Evolutionary conservation across 2,329 filamentous ascomycete species (phyloP).

Genomic region (Claviceps digitariae): DNA sequence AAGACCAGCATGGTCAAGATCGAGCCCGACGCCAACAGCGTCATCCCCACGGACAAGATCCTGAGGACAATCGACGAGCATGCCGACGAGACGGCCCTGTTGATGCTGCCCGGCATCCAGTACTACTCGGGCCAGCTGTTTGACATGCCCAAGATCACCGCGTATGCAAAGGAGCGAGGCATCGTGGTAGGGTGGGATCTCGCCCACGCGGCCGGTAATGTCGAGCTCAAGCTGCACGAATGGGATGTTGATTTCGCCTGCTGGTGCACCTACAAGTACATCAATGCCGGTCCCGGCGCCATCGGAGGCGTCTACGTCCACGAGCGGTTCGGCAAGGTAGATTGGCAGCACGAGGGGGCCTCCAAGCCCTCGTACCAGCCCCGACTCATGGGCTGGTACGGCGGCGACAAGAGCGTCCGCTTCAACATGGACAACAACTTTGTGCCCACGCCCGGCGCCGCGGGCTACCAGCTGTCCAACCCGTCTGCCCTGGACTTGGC

Average conservation of each 20-base stretch:
- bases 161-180: slow-evolving; percentile 55
- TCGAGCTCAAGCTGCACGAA: slow-evolving; percentile 64
- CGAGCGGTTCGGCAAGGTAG: slow-evolving; percentile 51
- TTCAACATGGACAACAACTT: slow-evolving; percentile 80
- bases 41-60: slow-evolving; percentile 58
- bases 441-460: slow-evolving; percentile 62
- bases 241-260: slow-evolving; percentile 87
- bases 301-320: slow-evolving; percentile 77
- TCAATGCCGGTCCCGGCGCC: slow-evolving; percentile 71
- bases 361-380: slow-evolving; percentile 37
- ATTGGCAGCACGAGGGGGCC: slow-evolving; percentile 19
- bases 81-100: slow-evolving; percentile 55
- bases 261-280: slow-evolving; percentile 93
- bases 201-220: slow-evolving; percentile 76
- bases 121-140: slow-evolving; percentile 87
- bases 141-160: slow-evolving; percentile 69
- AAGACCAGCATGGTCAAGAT: slow-evolving; percentile 60
- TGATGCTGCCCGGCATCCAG: slow-evolving; percentile 77
- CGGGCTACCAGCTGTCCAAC: slow-evolving; percentile 76
- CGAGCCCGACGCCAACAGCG: slow-evolving; percentile 44
- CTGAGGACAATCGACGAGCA: slow-evolving; percentile 62
- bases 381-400: slow-evolving; percentile 77
- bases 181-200: slow-evolving; percentile 78
- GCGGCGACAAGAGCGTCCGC: slow-evolving; percentile 58
- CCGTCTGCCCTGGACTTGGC: slow-evolving; percentile 66